Base-by-base conservation (phyloP, 306 rosid species). In the Medicago ruthenica region DNA sequence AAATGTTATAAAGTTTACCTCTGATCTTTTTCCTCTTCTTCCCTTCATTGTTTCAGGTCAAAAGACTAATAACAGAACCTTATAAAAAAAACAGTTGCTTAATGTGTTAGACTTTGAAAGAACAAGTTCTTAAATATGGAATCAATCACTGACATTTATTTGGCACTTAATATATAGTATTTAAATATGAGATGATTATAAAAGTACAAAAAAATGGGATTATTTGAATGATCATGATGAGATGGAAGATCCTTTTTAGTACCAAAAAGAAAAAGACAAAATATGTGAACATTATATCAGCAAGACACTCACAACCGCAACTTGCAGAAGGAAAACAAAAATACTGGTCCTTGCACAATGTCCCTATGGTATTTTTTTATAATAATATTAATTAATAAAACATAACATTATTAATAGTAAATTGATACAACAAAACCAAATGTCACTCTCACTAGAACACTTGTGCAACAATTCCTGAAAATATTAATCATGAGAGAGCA, bases 1-100 rank as follows among this genome's bases (percentile, higher is more conserved):
- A 8, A 82, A 34, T 34, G 37, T 34, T 34, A 6, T 34, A 34
- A 34, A 34, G 37, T 34, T 34, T 78, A 92, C 99, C 97, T 95
- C 97, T 0, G 96, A 83, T 24, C 87, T 90, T 55, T 89, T 90
- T 61, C 91, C 97, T 84, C 81, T 85, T 65, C 17, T 81, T 54
- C 97, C 74, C 77, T 88, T 88, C 99, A 95, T 95, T 42, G 70
- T 75, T 57, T 75, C 41, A 71, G 74, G 66, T 83, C 84, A 82
- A 79, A 85, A 78, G 21, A 37, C 67, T 24, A 67, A 53, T 55
- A 67, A 64, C 54, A 71, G 64, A 84, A 55, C 65, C 76, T 72
- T 16, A 27, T 27, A 3, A 3, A 27, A 67, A 13, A 76, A 17
- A 31, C 63, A 58, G 68, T 78, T 68, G 77, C 68, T 59, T 65